phyloP scores from a whole-genome alignment of 176 grass and related monocot species.

The Panicum miliaceum region DNA sequence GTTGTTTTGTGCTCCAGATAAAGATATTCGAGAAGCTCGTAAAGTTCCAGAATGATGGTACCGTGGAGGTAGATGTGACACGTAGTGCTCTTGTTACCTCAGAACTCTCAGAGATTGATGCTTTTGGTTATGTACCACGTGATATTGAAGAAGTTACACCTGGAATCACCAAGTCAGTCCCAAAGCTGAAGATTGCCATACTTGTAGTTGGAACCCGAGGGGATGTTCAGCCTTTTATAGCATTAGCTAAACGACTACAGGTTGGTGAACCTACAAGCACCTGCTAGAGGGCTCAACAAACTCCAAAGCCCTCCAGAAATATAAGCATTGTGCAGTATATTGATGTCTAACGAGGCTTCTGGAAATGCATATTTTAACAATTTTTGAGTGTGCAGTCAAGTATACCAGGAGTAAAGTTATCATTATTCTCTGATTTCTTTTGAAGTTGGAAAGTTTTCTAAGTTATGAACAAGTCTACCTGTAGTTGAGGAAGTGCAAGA shows the following conservation, averaged over 20 bases:
- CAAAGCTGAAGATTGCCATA: conserved; percentile 95
- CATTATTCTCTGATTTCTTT: conserved; percentile 9
- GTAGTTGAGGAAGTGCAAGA: background rate
- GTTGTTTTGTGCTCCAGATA: conserved; percentile 64
- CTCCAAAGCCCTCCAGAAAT: background rate
- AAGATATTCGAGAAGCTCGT: conserved; percentile 78
- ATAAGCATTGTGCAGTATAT: conserved; percentile 5
- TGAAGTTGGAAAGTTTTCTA: conserved; percentile 14
- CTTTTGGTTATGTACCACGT: conserved; percentile 52
- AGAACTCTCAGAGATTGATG: conserved; percentile 90
- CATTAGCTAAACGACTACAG: conserved; percentile 93
- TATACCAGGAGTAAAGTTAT: conserved; percentile 11
- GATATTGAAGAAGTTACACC: conserved; percentile 45
- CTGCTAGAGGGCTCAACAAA: conserved; percentile 6
- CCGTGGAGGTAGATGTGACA: conserved; percentile 74
- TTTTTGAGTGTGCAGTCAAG: background rate
- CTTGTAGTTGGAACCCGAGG: conserved; percentile 97
- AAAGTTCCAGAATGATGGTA: conserved; percentile 90
- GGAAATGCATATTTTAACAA: conserved; percentile 2
- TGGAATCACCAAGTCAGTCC: conserved; percentile 75
- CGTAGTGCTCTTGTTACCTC: conserved; percentile 71
- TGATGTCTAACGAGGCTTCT: background rate
- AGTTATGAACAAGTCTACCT: conserved; percentile 8
- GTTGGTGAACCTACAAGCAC: conserved; percentile 56
- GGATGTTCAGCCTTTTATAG: conserved; percentile 99